Percentiles rank a stretch among this genome's conserved stretches.
Conservation (phyloP, 2,329 filamentous ascomycete species). For the Aspergillus sp. region DNA sequence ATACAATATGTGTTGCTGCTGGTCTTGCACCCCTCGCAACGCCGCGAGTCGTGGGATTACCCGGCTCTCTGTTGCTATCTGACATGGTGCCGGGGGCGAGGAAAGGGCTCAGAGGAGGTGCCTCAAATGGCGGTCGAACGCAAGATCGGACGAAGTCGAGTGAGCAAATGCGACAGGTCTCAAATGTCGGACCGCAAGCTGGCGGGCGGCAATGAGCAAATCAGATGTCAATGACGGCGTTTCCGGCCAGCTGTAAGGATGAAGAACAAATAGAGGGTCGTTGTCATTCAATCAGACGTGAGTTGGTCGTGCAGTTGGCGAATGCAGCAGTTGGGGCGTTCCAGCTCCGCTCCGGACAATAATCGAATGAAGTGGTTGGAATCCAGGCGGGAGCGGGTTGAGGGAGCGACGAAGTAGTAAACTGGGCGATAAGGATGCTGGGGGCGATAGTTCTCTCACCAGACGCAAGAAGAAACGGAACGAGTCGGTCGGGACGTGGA, state of each 20-base stretch:
- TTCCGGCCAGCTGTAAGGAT: constrained; percentile 1
- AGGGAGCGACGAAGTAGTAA: constrained; percentile 11
- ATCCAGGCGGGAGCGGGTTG: constrained; percentile 14
- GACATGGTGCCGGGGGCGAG: constrained; percentile 18
- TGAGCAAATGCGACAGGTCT: constrained; percentile 23
- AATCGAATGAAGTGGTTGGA: constrained; percentile 19
- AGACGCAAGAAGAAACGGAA: constrained; percentile 18
- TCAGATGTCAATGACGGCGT: not conserved
- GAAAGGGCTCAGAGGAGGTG: constrained; percentile 2
- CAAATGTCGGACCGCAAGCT: constrained; percentile 16
- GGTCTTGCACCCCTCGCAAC: constrained; percentile 22
- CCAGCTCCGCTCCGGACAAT: constrained; percentile 23
- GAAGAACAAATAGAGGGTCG: not conserved
- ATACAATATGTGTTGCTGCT: constrained; percentile 29
- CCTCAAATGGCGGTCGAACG: constrained; percentile 19
- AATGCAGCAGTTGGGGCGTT: constrained; percentile 24
- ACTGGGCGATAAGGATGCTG: constrained; percentile 8
- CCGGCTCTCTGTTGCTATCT: constrained; percentile 20
- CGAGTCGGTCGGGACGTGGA: constrained; percentile 16
- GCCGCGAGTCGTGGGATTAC: constrained; percentile 19
- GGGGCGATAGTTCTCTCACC: constrained; percentile 16
- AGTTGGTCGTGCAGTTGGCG: constrained; percentile 17
- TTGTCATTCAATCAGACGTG: constrained; percentile 19
- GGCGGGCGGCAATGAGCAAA: constrained; percentile 7
- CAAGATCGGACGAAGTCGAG: constrained; percentile 10